These are phyloP conservation scores for Phyllosticta paracitricarpa DNA, from an alignment of 2,329 filamentous ascomycete species.

Conservation along the genomic window DNA sequence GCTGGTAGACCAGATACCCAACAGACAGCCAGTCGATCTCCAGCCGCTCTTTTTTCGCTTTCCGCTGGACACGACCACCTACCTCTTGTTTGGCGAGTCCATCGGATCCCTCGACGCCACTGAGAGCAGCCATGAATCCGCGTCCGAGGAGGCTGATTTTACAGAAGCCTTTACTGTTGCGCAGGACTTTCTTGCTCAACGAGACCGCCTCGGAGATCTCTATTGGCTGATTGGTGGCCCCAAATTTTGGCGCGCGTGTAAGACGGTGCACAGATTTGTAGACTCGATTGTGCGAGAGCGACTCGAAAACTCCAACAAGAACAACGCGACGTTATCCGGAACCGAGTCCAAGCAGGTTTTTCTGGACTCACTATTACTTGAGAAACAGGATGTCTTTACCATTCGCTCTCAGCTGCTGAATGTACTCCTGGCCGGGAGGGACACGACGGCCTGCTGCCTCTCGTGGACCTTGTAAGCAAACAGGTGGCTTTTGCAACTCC, in stretches of 20 bases:
- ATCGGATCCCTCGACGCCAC: conserved; percentile 14
- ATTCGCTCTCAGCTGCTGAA: conserved; percentile 42
- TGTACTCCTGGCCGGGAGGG: conserved; percentile 43
- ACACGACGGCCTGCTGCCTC: conserved; percentile 44
- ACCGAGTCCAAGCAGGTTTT: conserved; percentile 33
- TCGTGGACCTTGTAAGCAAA: not conserved
- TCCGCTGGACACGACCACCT: conserved; percentile 57
- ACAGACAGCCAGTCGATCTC: conserved; percentile 38
- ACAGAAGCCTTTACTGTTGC: conserved; percentile 19
- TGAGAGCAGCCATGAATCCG: not conserved
- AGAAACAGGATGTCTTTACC: conserved; percentile 37
- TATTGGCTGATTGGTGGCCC: conserved; percentile 36
- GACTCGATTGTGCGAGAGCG: conserved; percentile 17
- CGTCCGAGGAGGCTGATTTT: conserved; percentile 15
- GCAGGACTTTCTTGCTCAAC: conserved; percentile 19
- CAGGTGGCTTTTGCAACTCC: not conserved
- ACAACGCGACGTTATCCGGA: too few species aligned
- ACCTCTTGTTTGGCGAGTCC: conserved; percentile 54
- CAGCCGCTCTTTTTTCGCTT: conserved; percentile 55
- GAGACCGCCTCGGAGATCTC: conserved; percentile 15
- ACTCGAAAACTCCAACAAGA: not conserved
- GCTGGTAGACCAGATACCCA: not conserved
- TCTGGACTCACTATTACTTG: conserved; percentile 37
- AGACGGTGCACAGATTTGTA: conserved; percentile 33
- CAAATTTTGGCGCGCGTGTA: conserved; percentile 17